Evolutionary conservation across 129 eudicot species (phyloP).

Genomic region (Saussurea involucrata): DNA sequence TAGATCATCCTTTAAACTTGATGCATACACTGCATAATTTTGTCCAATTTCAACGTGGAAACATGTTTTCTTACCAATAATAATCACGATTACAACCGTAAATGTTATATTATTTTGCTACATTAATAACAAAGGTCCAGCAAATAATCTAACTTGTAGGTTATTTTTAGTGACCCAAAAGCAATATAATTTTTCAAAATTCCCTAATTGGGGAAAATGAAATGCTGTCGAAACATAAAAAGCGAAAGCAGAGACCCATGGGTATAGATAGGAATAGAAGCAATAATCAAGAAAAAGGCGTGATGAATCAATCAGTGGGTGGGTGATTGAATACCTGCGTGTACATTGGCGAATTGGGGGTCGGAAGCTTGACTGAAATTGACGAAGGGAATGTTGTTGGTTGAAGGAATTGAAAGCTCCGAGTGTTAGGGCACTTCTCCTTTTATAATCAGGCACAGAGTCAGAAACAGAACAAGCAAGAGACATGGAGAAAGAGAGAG

Average conservation of each 20-base stretch:
- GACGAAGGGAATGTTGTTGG: slow-evolving; percentile 4
- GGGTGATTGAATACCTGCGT: slow-evolving; percentile 2
- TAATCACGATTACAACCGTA: neutral
- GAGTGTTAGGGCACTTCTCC: slow-evolving; percentile 27
- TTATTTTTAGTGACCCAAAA: neutral
- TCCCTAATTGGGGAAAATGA: slow-evolving; percentile 7
- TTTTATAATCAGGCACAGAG: neutral
- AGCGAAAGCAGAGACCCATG: neutral
- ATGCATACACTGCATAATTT: no score
- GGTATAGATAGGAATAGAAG: neutral
- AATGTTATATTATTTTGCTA: neutral
- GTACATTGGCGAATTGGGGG: slow-evolving; percentile 28
- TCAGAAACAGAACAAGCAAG: neutral
- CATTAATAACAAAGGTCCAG: neutral
- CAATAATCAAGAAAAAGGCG: neutral
- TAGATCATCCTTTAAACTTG: no score
- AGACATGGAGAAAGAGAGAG: neutral
- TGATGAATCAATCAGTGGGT: neutral
- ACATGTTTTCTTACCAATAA: neutral
- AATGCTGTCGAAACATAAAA: neutral
- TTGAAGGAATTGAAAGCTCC: slow-evolving; percentile 34
- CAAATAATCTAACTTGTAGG: neutral
- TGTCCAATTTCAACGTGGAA: neutral
- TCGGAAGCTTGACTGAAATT: slow-evolving; percentile 4
- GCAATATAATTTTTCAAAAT: no score